Base-by-base conservation (phyloP, 106 monocot genomes). In the Acorus calamus region DNA sequence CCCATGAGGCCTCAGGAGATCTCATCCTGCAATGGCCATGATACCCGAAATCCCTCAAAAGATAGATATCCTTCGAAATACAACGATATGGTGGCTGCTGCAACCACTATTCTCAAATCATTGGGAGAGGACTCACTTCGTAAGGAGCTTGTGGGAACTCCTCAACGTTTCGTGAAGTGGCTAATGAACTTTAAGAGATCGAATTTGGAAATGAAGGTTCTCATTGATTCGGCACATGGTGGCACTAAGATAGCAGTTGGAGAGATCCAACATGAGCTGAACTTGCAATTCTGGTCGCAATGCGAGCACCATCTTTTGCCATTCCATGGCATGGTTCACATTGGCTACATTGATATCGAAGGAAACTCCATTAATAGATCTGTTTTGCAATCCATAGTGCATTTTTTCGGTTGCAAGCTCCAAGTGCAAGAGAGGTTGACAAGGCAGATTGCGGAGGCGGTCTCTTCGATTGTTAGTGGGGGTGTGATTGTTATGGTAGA, bases 371-470 rank as follows among this genome's bases (percentile, higher is more conserved):
- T 83, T 2, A 83, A 88, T 4, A 78, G 98, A 60, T 77, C 80
- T 4, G 13, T 59, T 43, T 46, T 98, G 54, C 83, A 85, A 49
- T 67, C 85, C 4, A 52, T 98, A 14, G 92, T 98, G 48, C 75
- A 85, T 56, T 88, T 73, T 62, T 88, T 81, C 47, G 78, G 83
- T 0, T 85, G 81, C 77, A 79, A 85, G 69, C 88, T 98, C 56
- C 98, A 98, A 61, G 88, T 98, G 50, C 91, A 98, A 60, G 98
- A 98, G 56, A 92, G 92, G 55, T 63, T 98, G 7, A 92, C 98
- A 11, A 88, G 73, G 66, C 91, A 98, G 69, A 80, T 98, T 55
- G 87, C 98, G 14, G 88, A 98, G 67, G 68, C 82, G 2, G 71
- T 98, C 2, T 75, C 76, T 78, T 66, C 72, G 7, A 68, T 67